Conservation (phyloP, 1,284 basidiomycete genomes). For the Fomitopsis schrenkii region DNA sequence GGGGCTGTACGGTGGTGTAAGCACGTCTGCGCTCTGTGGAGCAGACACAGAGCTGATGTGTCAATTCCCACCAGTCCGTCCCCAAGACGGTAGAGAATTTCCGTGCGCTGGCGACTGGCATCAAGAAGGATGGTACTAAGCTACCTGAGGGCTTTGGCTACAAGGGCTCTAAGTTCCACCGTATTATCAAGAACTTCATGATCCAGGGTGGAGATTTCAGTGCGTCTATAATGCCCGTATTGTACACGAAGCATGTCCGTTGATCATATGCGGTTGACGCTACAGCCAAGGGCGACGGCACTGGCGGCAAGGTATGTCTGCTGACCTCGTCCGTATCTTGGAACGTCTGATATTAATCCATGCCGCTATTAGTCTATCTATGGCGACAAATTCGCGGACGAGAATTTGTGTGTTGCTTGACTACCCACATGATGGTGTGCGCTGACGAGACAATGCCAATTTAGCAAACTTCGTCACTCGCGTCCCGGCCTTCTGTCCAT, state of each 20-base stretch:
- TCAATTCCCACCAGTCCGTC: constrained; percentile 57
- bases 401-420: constrained; percentile 73
- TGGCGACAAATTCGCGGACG: constrained; percentile 56
- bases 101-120: constrained; percentile 66
- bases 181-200: constrained; percentile 72
- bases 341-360: not conserved
- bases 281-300: constrained; percentile 52
- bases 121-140: constrained; percentile 72
- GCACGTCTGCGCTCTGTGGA: constrained; percentile 6
- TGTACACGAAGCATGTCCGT: not conserved
- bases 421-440: not conserved
- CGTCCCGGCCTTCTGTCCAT: constrained; percentile 85
- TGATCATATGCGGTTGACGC: not conserved
- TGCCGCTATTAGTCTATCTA: constrained; percentile 43
- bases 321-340: not conserved
- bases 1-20: constrained; percentile 78
- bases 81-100: constrained; percentile 73
- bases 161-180: constrained; percentile 69
- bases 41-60: constrained; percentile 28
- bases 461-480: constrained; percentile 88
- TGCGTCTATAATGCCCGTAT: constrained; percentile 18
- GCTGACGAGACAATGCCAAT: not conserved
- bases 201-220: constrained; percentile 74
- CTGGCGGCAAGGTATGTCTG: constrained; percentile 46
- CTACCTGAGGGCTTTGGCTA: constrained; percentile 71